These are phyloP conservation scores for Podospora pseudoanserina DNA, from an alignment of 495 filamentous ascomycete species.

Conservation along the genomic window DNA sequence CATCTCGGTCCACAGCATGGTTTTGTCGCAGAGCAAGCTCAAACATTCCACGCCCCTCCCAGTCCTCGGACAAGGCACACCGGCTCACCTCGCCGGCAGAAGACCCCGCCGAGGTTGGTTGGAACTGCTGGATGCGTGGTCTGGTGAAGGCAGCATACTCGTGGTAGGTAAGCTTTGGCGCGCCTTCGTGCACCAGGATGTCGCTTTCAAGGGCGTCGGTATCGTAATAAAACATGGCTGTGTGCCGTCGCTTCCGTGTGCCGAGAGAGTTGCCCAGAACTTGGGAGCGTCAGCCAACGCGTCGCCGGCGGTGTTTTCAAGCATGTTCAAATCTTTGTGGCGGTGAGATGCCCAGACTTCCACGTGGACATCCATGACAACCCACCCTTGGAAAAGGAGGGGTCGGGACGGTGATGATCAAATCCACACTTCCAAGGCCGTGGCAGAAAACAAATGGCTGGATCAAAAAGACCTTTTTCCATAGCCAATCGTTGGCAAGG, in stretches of 20 bases:
- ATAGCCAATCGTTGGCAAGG: not conserved
- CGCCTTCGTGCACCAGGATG: constrained; percentile 3
- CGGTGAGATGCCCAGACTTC: not conserved
- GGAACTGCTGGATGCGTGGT: constrained; percentile 11
- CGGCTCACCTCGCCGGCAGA: constrained; percentile 15
- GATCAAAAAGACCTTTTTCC: not conserved
- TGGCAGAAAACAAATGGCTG: not conserved
- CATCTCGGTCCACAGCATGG: constrained; percentile 29
- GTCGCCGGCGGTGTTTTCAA: not conserved
- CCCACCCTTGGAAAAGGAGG: not conserved
- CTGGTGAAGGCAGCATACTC: constrained; percentile 32
- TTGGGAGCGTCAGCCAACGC: not conserved
- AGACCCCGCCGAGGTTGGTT: constrained; percentile 22
- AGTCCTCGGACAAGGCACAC: constrained; percentile 30
- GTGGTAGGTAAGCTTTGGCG: constrained; percentile 23
- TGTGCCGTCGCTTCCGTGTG: not conserved
- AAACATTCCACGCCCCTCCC: constrained; percentile 28
- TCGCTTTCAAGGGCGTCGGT: constrained; percentile 1
- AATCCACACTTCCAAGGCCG: not conserved
- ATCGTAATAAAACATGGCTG: constrained; percentile 12
- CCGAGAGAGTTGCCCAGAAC: not conserved
- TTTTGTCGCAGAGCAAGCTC: constrained; percentile 26
- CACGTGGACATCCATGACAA: not conserved
- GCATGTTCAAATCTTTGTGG: not conserved
- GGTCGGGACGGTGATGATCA: not conserved